Evolutionary conservation across 2,329 filamentous ascomycete genomes (phyloP).

Genomic region (Pestalotiopsis sp.): DNA sequence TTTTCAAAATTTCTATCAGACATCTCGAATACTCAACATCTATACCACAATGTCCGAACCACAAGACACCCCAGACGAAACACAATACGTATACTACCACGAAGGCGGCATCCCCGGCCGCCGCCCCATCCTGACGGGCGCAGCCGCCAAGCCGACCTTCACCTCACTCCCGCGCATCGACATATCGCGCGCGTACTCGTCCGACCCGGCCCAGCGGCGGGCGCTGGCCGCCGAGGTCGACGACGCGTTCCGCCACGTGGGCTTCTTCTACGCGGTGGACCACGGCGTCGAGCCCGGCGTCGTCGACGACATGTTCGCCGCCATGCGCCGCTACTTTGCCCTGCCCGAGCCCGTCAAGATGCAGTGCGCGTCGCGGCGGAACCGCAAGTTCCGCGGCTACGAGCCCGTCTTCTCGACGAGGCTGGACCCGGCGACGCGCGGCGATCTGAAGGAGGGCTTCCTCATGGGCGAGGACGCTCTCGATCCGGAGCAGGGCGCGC

Average conservation of each 20-base stretch:
- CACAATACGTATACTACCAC: conserved; percentile 13
- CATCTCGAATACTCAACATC: not conserved
- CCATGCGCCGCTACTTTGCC: conserved; percentile 12
- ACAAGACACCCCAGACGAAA: not conserved
- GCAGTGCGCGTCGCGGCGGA: conserved; percentile 13
- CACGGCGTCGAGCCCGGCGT: not conserved
- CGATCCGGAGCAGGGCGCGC: conserved; percentile 11
- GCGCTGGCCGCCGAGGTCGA: conserved; percentile 9
- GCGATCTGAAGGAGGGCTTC: conserved; percentile 16
- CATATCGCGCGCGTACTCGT: conserved; percentile 6
- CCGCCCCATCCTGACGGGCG: conserved; percentile 10
- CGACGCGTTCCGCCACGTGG: conserved; percentile 7
- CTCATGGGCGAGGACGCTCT: conserved; percentile 16
- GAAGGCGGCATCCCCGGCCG: conserved; percentile 12
- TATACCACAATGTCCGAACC: not conserved
- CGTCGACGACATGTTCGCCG: conserved; percentile 7
- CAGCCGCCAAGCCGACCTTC: conserved; percentile 11
- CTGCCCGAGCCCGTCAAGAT: conserved; percentile 10
- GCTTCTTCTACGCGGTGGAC: conserved; percentile 16
- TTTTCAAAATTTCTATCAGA: not conserved
- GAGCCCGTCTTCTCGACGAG: conserved; percentile 16
- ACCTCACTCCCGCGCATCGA: conserved; percentile 11
- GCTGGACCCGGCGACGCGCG: conserved; percentile 14
- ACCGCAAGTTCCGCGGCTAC: conserved; percentile 15
- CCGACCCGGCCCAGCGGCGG: not conserved